phyloP scores from a whole-genome alignment of 805 yeast species.

The Saturnispora kantuleensis region DNA sequence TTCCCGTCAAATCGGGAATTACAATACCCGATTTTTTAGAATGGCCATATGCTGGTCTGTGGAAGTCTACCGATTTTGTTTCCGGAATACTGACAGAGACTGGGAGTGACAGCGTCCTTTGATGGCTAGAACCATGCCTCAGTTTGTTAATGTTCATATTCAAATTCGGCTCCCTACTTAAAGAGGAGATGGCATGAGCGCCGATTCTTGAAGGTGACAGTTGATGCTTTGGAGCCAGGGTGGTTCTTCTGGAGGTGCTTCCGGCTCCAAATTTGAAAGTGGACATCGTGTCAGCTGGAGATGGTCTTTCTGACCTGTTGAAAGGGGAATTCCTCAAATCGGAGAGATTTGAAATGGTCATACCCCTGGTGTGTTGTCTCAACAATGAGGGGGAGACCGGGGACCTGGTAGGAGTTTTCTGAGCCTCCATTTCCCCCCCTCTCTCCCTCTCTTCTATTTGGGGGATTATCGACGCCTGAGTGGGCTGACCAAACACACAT shows the following conservation, averaged over 20 bases:
- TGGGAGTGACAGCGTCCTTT: conserved; percentile 34
- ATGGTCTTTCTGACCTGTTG: conserved; percentile 6
- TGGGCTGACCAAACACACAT: conserved; percentile 32
- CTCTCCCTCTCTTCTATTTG: too few relatives aligned
- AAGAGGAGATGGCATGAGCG: conserved; percentile 56
- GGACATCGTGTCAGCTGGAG: conserved; percentile 14
- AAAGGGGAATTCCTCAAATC: conserved; percentile 6
- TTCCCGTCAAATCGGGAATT: conserved; percentile 13
- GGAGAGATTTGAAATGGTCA: conserved; percentile 11
- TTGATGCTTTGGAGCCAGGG: conserved; percentile 26
- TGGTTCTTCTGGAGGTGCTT: conserved; percentile 11
- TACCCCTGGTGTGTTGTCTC: conserved; percentile 9
- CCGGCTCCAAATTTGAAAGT: conserved; percentile 26
- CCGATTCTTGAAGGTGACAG: conserved; percentile 65
- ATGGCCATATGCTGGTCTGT: conserved; percentile 8
- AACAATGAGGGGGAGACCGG: conserved; percentile 11
- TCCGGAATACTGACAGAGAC: conserved; percentile 28
- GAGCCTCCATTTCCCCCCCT: background rate
- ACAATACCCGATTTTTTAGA: conserved; percentile 23
- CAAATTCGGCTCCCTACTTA: conserved; percentile 23
- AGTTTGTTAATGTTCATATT: conserved; percentile 15
- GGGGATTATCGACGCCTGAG: conserved; percentile 10
- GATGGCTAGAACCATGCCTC: conserved; percentile 26
- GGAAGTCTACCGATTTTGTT: conserved; percentile 21
- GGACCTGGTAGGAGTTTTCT: conserved; percentile 3